Evolutionary conservation across 768 basidiomycete species (phyloP), one percentile per base, ranked within the genome.

Genomic region (Leccinum subtestaceum): DNA sequence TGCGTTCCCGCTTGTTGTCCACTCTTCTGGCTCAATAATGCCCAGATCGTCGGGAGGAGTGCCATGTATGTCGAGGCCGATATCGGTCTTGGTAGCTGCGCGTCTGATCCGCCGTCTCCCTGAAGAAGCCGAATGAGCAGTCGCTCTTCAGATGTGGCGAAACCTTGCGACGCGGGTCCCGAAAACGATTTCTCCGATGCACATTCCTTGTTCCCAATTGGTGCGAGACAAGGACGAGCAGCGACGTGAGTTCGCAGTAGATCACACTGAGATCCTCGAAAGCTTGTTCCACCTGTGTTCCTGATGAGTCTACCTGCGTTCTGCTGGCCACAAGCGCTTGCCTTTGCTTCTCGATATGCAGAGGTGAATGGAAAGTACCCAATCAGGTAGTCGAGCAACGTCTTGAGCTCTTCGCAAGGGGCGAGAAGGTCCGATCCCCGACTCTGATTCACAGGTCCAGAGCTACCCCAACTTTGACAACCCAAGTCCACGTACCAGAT

Each of bases 281-380:
- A 8, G 77, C 75, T 69, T 86, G 83, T 65, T 88, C 88, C 53
- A 81, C 66, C 91, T 91, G 63, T 31, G 43, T 50, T 52, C 52
- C 25, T n/a, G 52, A 43, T 63, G 38, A 62, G 54, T 58, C 36
- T 47, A 32, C 52, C 59, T 53, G 21, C 9, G 23, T 46, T 45
- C 5, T 43, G 48, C 5, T 27, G 43, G 38, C 53, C 27, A 52
- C 6, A 32, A 34, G 8, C 27, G 17, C 56, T 56, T 34, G 58
- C 90, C 80, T 87, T 87, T 61, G 81, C 78, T 67, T 90, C 87
- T 48, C 81, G 78, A 58, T 72, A 77, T 74, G 60, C 77, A 71
- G 75, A 71, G 45, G 67, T 71, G 72, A 93, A 94, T 1, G 95
- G 95, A 70, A 98, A 97, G 72, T 94, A 93, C 3, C 87, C 78